Evolutionary conservation across 495 filamentous ascomycete species (phyloP).

Genomic region (Parachaetomium inaequale): DNA sequence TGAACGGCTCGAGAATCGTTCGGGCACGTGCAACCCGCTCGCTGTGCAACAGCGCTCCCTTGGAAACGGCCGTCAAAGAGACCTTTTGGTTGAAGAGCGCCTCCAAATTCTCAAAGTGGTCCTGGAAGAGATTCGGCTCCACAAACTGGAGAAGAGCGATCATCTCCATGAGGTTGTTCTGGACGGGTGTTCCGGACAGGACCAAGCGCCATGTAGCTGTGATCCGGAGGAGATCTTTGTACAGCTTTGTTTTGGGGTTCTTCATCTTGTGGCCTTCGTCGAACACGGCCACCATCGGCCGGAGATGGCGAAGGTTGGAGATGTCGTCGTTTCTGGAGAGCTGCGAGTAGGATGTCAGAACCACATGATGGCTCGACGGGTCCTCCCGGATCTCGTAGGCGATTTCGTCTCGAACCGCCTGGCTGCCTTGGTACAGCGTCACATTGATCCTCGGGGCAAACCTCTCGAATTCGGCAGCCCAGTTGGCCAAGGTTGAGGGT

Average conservation of each 20-base stretch:
- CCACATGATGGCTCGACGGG: constrained; percentile 67
- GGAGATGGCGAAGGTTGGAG: constrained; percentile 33
- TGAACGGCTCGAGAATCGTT: constrained; percentile 91
- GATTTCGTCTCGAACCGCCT: constrained; percentile 60
- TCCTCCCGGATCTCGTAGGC: constrained; percentile 62
- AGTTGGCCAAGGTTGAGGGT: constrained; percentile 90
- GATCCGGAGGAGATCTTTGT: constrained; percentile 75
- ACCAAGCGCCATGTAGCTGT: constrained; percentile 74
- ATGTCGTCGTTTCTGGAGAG: constrained; percentile 41
- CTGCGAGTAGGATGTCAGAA: constrained; percentile 80
- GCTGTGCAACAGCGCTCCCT: constrained; percentile 72
- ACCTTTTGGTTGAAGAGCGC: constrained; percentile 88
- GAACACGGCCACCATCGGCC: constrained; percentile 69
- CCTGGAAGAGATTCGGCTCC: constrained; percentile 77
- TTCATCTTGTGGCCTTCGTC: constrained; percentile 93
- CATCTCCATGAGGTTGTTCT: constrained; percentile 93
- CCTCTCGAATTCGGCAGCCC: constrained; percentile 82
- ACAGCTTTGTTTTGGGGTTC: constrained; percentile 75
- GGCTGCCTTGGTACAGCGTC: constrained; percentile 75
- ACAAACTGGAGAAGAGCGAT: constrained; percentile 86
- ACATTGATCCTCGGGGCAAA: constrained; percentile 77
- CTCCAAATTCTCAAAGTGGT: constrained; percentile 65
- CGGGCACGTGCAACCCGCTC: constrained; percentile 82
- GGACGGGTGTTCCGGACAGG: constrained; percentile 88
- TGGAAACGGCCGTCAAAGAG: constrained; percentile 67